A percentile compares a stretch with the other conserved stretches of the same genome.
These are phyloP conservation scores for Sarocladium strictum DNA, from an alignment of 2,329 filamentous ascomycete species.

Conservation along the genomic window DNA sequence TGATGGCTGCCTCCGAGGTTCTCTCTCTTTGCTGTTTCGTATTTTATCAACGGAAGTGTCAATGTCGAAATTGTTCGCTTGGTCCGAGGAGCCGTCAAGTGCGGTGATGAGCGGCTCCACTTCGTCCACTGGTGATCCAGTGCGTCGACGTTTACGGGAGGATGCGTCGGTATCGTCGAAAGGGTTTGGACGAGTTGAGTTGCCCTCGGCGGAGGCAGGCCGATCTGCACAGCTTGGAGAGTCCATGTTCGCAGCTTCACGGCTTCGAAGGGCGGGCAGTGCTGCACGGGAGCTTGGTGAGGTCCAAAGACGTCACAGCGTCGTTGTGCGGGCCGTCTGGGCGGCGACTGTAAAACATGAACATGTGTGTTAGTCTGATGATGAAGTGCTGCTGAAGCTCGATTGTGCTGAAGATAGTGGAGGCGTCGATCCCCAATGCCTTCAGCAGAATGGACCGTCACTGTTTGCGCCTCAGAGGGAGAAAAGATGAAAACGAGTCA, in stretches of 20 bases:
- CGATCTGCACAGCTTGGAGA: conserved; percentile 49
- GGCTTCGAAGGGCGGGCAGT: conserved; percentile 33
- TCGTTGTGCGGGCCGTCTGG: conserved; percentile 45
- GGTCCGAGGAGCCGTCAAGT: neutral
- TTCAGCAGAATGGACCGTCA: neutral
- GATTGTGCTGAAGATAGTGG: neutral
- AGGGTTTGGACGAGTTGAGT: conserved; percentile 57
- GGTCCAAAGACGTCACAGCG: conserved; percentile 44
- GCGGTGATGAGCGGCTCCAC: neutral
- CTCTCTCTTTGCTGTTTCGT: neutral
- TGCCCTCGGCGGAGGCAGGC: conserved; percentile 56
- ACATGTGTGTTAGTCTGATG: conserved; percentile 42
- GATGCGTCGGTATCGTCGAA: conserved; percentile 53
- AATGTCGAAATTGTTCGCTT: neutral
- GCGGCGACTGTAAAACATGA: conserved; percentile 47
- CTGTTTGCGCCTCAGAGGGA: neutral
- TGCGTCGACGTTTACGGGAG: conserved; percentile 57
- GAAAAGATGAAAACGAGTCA: neutral
- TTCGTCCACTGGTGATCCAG: conserved; percentile 22
- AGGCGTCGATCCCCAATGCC: neutral
- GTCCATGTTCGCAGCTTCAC: conserved; percentile 48
- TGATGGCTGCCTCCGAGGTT: neutral
- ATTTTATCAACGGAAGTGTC: neutral
- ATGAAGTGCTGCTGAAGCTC: neutral
- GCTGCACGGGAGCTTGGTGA: conserved; percentile 19